Percentiles rank a stretch among this genome's conserved stretches.
phyloP scores from a whole-genome alignment of 2,329 filamentous ascomycete genomes.

The Cladorrhinum sp. region DNA sequence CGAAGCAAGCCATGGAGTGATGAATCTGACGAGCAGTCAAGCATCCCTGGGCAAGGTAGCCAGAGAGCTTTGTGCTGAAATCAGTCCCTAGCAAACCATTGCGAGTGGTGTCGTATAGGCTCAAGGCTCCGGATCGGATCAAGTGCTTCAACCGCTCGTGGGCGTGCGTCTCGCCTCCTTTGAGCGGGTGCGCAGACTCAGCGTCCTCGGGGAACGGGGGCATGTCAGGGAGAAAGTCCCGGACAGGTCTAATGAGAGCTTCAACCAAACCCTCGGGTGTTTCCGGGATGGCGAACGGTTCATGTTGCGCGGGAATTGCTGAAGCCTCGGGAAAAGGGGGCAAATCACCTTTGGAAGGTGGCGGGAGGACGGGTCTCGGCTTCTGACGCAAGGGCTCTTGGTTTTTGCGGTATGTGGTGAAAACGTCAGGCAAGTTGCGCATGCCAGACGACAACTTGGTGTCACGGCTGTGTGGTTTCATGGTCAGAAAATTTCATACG shows the following conservation, averaged over 20 bases:
- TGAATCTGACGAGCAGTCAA: constrained; percentile 73
- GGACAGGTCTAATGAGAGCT: constrained; percentile 57
- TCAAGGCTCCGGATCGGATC: constrained; percentile 58
- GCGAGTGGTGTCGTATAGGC: constrained; percentile 64
- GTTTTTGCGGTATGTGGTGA: constrained; percentile 70
- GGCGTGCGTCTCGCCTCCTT: constrained; percentile 63
- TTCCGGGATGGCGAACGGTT: constrained; percentile 62
- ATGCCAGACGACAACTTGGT: constrained; percentile 52
- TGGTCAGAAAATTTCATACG: constrained; percentile 20
- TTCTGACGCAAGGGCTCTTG: constrained; percentile 67
- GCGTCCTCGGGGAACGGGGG: constrained; percentile 52
- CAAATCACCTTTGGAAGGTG: constrained; percentile 48
- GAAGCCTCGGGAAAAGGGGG: constrained; percentile 52
- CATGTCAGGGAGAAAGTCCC: constrained; percentile 47
- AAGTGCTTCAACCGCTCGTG: constrained; percentile 58
- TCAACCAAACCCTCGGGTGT: constrained; percentile 51
- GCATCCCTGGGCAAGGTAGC: constrained; percentile 68
- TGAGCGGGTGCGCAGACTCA: constrained; percentile 61
- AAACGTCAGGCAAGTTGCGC: constrained; percentile 67
- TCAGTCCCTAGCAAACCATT: constrained; percentile 69
- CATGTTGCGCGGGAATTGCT: constrained; percentile 54
- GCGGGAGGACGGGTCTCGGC: constrained; percentile 56
- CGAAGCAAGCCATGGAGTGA: constrained; percentile 62
- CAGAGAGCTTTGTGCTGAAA: constrained; percentile 74
- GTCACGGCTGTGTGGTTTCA: constrained; percentile 54